Evolutionary conservation across 2,329 filamentous ascomycete genomes (phyloP), one percentile per base, ranked within the genome.

Genomic region (Aspergillus ibericus): DNA sequence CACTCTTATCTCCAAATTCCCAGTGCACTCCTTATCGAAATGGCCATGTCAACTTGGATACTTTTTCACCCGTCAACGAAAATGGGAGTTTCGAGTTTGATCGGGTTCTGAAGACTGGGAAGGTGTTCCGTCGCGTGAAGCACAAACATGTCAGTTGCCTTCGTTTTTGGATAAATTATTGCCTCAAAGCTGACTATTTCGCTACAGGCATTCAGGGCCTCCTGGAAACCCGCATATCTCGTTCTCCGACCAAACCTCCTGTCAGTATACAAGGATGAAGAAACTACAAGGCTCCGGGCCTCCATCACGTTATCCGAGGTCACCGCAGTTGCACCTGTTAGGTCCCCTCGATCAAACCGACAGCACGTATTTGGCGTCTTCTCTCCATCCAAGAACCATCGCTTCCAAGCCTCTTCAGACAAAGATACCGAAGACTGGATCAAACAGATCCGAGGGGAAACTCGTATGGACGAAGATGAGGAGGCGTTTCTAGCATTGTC

Each of bases 41-140:
- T 56, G 77, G 77, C 56, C 81, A 84, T 66, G 75, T 85, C 25
- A 80, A 79, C 25, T 72, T 88, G 44, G 86, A 90, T 64, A 82
- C 87, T 15, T 87, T 92, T 70, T 95, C 91, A 29, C 91, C 92
- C 4, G 92, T 98, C 63, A 96, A 93, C 72, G 89, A 96, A 75
- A 93, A 96, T 75, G 95, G 95, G 62, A 95, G 92, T 75, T 99
- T 96, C 74, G 93, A 95, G 70, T 96, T 96, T 70, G 95, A 99
- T 75, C 88, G 92, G 52, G 91, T 98, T 56, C 84, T 98, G 74
- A 98, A 96, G 79, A 87, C 89, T 58, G 93, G 93, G 59, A 89
- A 89, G 66, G 87, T 96, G 38, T 85, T 90, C 71, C 96, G 96
- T 77, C 87, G 93, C 66, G 96, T 92, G 16, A 89, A 93, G 68